Percentiles rank a stretch among this genome's conserved stretches.
These are phyloP conservation scores for Hymenoscyphus salicellus DNA, from an alignment of 2,329 filamentous ascomycete species.

Conservation along the genomic window DNA sequence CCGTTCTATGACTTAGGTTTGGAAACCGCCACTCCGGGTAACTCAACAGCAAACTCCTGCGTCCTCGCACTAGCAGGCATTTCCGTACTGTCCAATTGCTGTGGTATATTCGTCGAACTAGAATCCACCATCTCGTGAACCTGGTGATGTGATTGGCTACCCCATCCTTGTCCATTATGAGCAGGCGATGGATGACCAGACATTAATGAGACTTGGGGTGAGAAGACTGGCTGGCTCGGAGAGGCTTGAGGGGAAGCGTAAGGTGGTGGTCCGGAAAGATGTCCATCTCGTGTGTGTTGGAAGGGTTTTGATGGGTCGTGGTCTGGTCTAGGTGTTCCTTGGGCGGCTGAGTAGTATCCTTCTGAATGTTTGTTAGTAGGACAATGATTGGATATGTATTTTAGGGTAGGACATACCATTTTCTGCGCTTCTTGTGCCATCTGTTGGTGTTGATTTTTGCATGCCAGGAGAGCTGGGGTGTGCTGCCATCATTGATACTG, in stretches of 20 bases:
- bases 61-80: not conserved
- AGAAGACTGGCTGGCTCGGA: not conserved
- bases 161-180: not conserved
- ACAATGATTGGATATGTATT: not conserved
- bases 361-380: not conserved
- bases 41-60: not conserved
- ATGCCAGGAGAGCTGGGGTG: not conserved
- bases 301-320: constrained; percentile 2
- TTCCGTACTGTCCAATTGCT: constrained; percentile 5
- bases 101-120: not conserved
- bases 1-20: not conserved
- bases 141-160: not conserved
- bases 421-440: not conserved
- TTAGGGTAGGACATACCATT: not conserved
- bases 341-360: not conserved
- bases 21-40: not conserved
- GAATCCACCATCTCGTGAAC: not conserved
- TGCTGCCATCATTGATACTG: not conserved
- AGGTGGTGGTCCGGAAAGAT: not conserved
- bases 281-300: not conserved
- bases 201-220: not conserved
- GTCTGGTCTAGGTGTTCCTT: not conserved
- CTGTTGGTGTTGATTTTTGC: not conserved
- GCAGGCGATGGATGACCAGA: not conserved
- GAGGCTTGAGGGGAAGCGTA: not conserved